Base-by-base conservation (phyloP, 208 protist genomes). In the Tritrichomonas musculus region DNA sequence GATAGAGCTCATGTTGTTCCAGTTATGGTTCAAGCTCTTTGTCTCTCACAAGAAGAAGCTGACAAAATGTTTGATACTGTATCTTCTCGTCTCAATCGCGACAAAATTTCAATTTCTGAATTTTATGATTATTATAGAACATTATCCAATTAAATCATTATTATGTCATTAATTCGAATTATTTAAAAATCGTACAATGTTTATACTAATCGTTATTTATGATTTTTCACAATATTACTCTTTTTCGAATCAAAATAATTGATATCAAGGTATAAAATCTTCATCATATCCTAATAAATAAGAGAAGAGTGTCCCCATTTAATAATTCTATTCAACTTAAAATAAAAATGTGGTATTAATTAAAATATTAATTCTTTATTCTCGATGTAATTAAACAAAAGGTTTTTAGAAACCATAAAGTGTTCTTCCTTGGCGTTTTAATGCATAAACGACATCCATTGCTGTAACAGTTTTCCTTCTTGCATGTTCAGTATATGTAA, bases 401-500 rank as follows among this genome's bases (percentile, higher is more conserved):
- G 33, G 22, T 36, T 17, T 72, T 77, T 77, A 77, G 69, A 98
- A 98, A 93, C 97, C 97, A 96, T 98, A 98, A 57, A 98, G 96
- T 92, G 97, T 98, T 93, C 97, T 94, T 92, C 97, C 97, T 95
- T 98, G 97, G 93, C 97, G 95, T 95, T 98, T 98, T 93, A 98
- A 96, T 0, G 97, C 97, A 94, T 98, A 98, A 69, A 98, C 97
- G 66, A 98, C 97, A 93, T 98, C 97, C 96, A 97, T 97, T 69
- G 97, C 96, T 65, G 97, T 98, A 30, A 98, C 97, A 57, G 97
- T 98, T 95, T 98, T 97, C 92, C 97, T 94, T 93, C 96, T 95
- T 75, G 97, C 97, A 94, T 98, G 97, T 94, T 98, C 97, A 94
- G 97, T 98, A 96, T 98, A 98, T 47, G 97, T 98, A 36, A 98